Base-by-base conservation (phyloP, 192 early-diverging fungal species). In the Coemansia sp. region DNA sequence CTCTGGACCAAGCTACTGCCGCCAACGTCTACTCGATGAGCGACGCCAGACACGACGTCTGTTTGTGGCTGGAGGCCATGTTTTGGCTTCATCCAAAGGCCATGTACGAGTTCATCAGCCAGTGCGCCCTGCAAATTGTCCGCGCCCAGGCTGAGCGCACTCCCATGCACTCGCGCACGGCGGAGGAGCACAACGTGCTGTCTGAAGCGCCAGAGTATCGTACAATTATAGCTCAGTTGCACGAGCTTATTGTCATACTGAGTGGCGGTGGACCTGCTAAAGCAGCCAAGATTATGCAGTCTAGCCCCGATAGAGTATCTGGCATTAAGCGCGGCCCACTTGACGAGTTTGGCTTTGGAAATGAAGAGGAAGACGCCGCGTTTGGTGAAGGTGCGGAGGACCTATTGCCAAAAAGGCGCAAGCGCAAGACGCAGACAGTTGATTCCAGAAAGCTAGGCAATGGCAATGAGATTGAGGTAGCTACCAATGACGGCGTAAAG, bases 61-160 rank as follows among this genome's bases (percentile, higher is more conserved):
- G 66, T n/a, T 36, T 76, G 53, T 81, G 78, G 78, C 53, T 81
- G 19, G 61, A 71, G n/a, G 78, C 78, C 1, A 75, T 81, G 78
- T 69, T 72, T n/a, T 75, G 73, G 78, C 41, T 81, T 2, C 39
- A 81, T 20, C 69, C 78, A 6, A 62, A 71, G 14, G 35, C 47
- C 17, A 82, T 82, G 79, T 73, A 76, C 19, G 65, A 67, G 20
- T 82, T 76, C 62, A 32, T 76, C 14, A 47, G 59, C 37, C 73
- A 76, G 64, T 82, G 79, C 37, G 65, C 78, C 2, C 6, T 75
- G 1, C 65, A 81, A 25, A 39, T 75, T 3, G 54, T 63, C 9
- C 56, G 67, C 0, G 39, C 69, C 0, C 65, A 71, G 25, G 38
- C 53, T 14, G 53, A 61, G 8, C 37, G n/a, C 3, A 51, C 49